Percentiles rank a stretch among this genome's conserved stretches.
Evolutionary conservation across 2,329 filamentous ascomycete genomes (phyloP).

Genomic region (Aureobasidium sp.): DNA sequence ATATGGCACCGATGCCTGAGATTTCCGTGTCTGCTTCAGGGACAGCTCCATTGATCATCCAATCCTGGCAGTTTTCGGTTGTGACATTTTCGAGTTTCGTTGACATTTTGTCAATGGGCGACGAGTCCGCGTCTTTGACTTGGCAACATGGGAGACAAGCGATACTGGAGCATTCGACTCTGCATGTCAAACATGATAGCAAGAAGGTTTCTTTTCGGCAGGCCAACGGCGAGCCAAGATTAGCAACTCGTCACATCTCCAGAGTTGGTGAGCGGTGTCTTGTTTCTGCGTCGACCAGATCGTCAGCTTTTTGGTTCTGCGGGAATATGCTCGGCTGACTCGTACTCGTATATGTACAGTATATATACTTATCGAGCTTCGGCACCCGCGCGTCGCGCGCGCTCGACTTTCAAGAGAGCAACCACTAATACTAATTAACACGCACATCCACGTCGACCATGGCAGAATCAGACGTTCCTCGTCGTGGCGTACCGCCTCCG

Average conservation of each 20-base stretch:
- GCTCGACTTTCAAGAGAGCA: too few species aligned
- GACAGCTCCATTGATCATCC: conserved; percentile 5
- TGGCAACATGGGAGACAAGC: neutral
- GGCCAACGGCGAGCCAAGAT: neutral
- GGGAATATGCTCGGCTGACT: too few species aligned
- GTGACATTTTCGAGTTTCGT: neutral
- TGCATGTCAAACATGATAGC: neutral
- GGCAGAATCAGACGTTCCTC: conserved; percentile 9
- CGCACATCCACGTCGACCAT: too few species aligned
- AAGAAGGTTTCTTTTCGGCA: conserved; percentile 10
- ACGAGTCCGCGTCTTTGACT: too few species aligned
- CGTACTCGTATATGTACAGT: too few species aligned
- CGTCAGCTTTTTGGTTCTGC: too few species aligned
- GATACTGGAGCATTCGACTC: neutral
- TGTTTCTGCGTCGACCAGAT: neutral
- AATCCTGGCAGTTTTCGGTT: neutral
- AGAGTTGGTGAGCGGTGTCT: neutral
- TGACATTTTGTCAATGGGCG: neutral
- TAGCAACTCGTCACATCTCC: neutral
- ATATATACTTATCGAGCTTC: too few species aligned
- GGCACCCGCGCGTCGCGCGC: too few species aligned
- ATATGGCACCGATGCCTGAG: conserved; percentile 21
- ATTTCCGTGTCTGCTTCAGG: conserved; percentile 21
- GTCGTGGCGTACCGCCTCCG: conserved; percentile 3
- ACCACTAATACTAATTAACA: too few species aligned